Percentiles rank a stretch among this genome's conserved stretches.
Conservation (phyloP, 2,329 filamentous ascomycete genomes). For the Chaetothyriales sp. region DNA sequence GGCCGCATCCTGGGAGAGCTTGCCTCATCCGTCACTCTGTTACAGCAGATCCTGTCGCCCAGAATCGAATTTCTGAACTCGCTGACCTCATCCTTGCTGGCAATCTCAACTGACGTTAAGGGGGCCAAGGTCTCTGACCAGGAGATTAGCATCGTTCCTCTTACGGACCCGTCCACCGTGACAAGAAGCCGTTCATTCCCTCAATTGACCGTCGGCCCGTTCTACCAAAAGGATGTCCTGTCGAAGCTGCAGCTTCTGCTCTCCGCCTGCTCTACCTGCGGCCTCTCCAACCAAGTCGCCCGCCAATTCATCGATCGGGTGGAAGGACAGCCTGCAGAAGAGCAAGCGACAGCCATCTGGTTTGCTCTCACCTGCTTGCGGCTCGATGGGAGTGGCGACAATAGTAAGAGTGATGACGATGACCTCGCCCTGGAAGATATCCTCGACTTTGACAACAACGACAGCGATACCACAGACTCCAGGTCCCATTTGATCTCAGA, state of each 20-base stretch:
- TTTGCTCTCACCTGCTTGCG: conserved; percentile 58
- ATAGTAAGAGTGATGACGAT: no score
- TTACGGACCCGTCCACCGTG: not conserved
- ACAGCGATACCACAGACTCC: conserved; percentile 20
- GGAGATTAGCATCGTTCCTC: not conserved
- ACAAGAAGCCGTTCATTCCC: not conserved
- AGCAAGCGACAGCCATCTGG: conserved; percentile 40
- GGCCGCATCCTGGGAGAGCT: conserved; percentile 58
- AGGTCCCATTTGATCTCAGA: conserved; percentile 29
- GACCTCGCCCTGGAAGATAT: conserved; percentile 22
- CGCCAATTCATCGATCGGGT: not conserved
- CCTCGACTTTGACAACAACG: conserved; percentile 41
- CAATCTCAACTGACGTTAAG: not conserved
- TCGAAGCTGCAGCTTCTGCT: not conserved
- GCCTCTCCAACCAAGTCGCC: not conserved
- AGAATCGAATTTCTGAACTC: not conserved
- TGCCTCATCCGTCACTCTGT: conserved; percentile 38
- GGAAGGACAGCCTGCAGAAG: conserved; percentile 20
- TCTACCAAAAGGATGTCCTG: not conserved
- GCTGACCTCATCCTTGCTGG: not conserved
- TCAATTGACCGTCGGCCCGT: not conserved
- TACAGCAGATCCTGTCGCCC: not conserved
- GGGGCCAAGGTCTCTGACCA: not conserved
- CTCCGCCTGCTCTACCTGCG: not conserved
- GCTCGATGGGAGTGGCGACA: not conserved